phyloP scores from a whole-genome alignment of 2,329 filamentous ascomycete species.

The Aureobasidium pullulans region DNA sequence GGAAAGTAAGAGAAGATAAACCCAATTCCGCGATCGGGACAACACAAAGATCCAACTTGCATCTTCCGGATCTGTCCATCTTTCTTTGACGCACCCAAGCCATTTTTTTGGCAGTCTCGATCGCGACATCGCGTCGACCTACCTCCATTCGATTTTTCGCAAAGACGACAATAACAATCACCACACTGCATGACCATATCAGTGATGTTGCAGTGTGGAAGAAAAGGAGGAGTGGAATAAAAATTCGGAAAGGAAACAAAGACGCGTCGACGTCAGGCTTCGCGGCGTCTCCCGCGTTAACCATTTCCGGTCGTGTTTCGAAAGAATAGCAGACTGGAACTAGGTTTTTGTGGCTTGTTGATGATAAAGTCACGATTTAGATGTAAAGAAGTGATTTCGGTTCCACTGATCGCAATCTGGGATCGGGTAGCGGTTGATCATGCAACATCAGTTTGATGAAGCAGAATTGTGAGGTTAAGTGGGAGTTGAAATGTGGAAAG shows the following conservation, averaged over 20 bases:
- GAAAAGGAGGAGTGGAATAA: background rate
- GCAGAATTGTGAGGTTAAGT: too few species aligned
- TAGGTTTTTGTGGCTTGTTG: background rate
- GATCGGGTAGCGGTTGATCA: background rate
- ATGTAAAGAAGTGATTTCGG: too few species aligned
- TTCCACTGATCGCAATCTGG: too few species aligned
- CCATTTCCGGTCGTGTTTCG: background rate
- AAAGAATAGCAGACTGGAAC: background rate
- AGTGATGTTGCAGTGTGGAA: too few species aligned
- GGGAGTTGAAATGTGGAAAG: too few species aligned
- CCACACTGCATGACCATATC: too few species aligned
- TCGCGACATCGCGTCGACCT: background rate
- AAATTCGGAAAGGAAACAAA: background rate
- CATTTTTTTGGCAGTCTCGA: too few species aligned
- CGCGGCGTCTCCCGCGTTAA: background rate
- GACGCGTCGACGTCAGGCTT: background rate
- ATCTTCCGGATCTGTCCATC: background rate
- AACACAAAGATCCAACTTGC: background rate
- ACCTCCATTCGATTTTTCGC: background rate
- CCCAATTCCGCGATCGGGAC: background rate
- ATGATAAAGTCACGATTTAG: too few species aligned
- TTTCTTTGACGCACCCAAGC: background rate
- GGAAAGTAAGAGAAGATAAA: too few species aligned
- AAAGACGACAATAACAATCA: too few species aligned
- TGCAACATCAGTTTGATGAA: too few species aligned